These are phyloP conservation scores for Coemansia sp. DNA, from an alignment of 192 early-diverging fungal species.

Conservation along the genomic window DNA sequence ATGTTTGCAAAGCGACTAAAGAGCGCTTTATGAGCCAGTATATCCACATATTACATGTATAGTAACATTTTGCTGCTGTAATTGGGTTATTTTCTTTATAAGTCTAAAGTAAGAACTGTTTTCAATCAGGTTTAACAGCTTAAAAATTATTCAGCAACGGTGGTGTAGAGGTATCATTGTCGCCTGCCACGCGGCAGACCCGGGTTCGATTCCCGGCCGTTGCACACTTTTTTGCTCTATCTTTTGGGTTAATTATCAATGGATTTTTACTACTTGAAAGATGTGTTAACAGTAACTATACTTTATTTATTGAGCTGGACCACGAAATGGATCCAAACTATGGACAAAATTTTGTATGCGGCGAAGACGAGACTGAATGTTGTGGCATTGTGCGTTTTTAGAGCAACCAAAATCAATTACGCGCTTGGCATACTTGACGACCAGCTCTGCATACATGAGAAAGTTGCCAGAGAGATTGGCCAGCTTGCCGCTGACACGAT, in stretches of 20 bases:
- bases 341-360: conserved; percentile 29
- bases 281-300: not conserved
- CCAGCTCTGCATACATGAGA: conserved; percentile 33
- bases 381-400: not conserved
- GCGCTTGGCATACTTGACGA: conserved; percentile 32
- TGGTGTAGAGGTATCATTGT: conserved; percentile 75
- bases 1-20: too few species aligned
- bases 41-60: too few species aligned
- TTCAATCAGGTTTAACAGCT: not conserved
- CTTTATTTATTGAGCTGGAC: not conserved
- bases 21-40: too few species aligned
- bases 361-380: conserved; percentile 16
- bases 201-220: conserved; percentile 78
- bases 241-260: not conserved
- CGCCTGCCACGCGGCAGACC: conserved; percentile 79
- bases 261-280: not conserved
- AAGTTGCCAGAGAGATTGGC: conserved; percentile 24
- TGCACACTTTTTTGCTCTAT: conserved; percentile 40
- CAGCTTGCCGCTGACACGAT: conserved; percentile 22
- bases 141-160: conserved; percentile 25
- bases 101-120: not conserved
- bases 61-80: too few species aligned
- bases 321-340: conserved; percentile 3
- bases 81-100: not conserved
- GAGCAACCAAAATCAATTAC: conserved; percentile 31